These are phyloP conservation scores for Panellus pusillus DNA, from an alignment of 768 basidiomycete species.

Conservation along the genomic window DNA sequence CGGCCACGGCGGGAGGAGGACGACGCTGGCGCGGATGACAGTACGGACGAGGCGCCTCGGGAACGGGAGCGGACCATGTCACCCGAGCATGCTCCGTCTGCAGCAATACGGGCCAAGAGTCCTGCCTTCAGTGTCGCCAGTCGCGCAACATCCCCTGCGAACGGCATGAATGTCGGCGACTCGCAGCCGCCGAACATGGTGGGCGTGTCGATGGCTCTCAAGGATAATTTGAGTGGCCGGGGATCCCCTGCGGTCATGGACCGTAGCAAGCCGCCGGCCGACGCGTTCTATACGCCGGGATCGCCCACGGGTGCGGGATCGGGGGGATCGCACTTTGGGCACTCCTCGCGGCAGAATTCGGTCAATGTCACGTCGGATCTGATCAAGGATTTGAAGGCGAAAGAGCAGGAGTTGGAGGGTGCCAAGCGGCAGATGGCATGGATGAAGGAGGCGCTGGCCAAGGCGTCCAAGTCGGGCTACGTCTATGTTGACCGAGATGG, in stretches of 20 bases:
- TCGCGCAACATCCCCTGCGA: slow-evolving; percentile 64
- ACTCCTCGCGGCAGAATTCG: slow-evolving; percentile 51
- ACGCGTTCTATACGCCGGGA: slow-evolving; percentile 54
- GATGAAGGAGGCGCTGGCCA: slow-evolving; percentile 78
- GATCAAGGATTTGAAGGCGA: slow-evolving; percentile 75
- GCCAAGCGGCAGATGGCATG: slow-evolving; percentile 78
- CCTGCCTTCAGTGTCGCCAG: slow-evolving; percentile 45
- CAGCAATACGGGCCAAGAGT: slow-evolving; percentile 53
- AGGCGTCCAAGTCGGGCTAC: slow-evolving; percentile 80
- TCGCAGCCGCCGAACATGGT: slow-evolving; percentile 53
- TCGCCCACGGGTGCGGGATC: slow-evolving; percentile 40
- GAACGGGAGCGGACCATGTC: slow-evolving; percentile 58
- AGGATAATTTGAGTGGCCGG: slow-evolving; percentile 39
- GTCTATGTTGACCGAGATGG: slow-evolving; percentile 59
- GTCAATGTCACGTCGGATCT: slow-evolving; percentile 75
- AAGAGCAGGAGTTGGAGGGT: slow-evolving; percentile 78
- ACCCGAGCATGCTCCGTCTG: slow-evolving; percentile 43
- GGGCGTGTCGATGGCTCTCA: slow-evolving; percentile 52
- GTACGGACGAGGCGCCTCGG: slow-evolving; percentile 49
- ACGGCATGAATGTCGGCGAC: slow-evolving; percentile 29
- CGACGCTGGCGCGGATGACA: slow-evolving; percentile 51
- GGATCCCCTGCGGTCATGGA: slow-evolving; percentile 49
- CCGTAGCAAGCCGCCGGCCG: slow-evolving; percentile 51
- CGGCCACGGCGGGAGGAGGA: slow-evolving; percentile 52
- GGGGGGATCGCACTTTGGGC: slow-evolving; percentile 36